Base-by-base conservation (phyloP, 768 basidiomycete genomes). In the Paxillus involutus region DNA sequence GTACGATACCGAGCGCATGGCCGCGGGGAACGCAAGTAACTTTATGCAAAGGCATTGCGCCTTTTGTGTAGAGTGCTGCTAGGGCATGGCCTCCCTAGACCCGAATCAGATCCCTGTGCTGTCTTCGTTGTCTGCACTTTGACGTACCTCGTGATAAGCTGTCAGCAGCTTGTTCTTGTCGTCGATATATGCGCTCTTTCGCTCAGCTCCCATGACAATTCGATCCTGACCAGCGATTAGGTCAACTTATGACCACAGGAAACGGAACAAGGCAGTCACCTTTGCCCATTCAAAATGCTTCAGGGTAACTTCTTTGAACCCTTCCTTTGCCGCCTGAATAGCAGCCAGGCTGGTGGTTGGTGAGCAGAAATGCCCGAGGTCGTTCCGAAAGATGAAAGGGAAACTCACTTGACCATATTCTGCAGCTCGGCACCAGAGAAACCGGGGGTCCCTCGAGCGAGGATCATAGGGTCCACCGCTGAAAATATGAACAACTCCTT, bases 251-350 rank as follows among this genome's bases (percentile, higher is more conserved):
- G 11, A n/a, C 14, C 1, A 5, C 41, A 33, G 10, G 40, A 36
- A 21, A 39, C 16, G 11, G 26, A 21, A 55, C 8, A 24, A 42
- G 32, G 13, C n/a, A 52, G 64, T 48, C 55, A 90, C 93, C 79
- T 92, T 97, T 12, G 97, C 97, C 97, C 97, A 99, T 75, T 98
- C 96, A 67, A 98, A 91, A 69, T 99, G 94, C 58, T 79, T 84
- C 55, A 90, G 70, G 21, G 72, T 73, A 6, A 99, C 94, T 56
- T 83, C 79, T 45, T 75, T 79, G 41, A 83, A 87, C 8, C 81
- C 84, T 61, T 98, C 91, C 63, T 91, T 86, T 12, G 93, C 86
- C 10, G 97, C 97, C 69, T 96, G 91, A 50, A 98, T 91, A 4
- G 97, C 97, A 13, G 97, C 97, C 77, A 91, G 83, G 63, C 86